Conservation (phyloP, 2,329 filamentous ascomycete species). For the Epicoccum nigrum region DNA sequence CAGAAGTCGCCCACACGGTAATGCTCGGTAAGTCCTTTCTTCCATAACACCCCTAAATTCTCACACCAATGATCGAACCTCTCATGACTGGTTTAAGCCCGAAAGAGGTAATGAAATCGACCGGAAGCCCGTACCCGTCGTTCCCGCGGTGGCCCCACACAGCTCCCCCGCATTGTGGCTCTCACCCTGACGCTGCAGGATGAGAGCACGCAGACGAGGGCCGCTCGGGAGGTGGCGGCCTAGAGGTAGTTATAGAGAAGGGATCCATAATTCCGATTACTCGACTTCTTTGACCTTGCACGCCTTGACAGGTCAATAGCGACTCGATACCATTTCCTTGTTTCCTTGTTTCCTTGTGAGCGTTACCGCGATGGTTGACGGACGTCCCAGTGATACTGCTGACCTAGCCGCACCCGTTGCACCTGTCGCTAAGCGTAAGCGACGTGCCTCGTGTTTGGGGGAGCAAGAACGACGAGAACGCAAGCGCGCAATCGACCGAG, state of each 20-base stretch:
- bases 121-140: slow-evolving; percentile 6
- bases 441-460: slow-evolving; percentile 42
- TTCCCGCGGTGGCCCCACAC: slow-evolving; percentile 21
- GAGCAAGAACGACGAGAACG: slow-evolving; percentile 44
- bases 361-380: slow-evolving; percentile 32
- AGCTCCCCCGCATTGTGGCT: slow-evolving; percentile 34
- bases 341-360: slow-evolving; percentile 10
- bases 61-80: not conserved
- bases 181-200: slow-evolving; percentile 4
- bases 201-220: not conserved
- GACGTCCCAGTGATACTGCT: slow-evolving; percentile 32
- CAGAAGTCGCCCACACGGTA: slow-evolving; percentile 8
- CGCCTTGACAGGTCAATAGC: slow-evolving; percentile 17
- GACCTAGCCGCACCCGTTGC: slow-evolving; percentile 27
- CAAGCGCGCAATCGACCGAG: slow-evolving; percentile 45
- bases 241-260: slow-evolving; percentile 14
- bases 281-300: slow-evolving; percentile 18
- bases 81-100: slow-evolving; percentile 2
- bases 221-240: not conserved
- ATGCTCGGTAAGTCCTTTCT: slow-evolving; percentile 19
- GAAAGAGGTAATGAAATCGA: not conserved
- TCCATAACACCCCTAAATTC: not conserved
- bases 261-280: slow-evolving; percentile 4
- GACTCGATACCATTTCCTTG: slow-evolving; percentile 14
- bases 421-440: slow-evolving; percentile 42